Percentiles rank a stretch among this genome's conserved stretches.
Evolutionary conservation across 1,284 basidiomycete species (phyloP).

Genomic region (Gomphus sp.): DNA sequence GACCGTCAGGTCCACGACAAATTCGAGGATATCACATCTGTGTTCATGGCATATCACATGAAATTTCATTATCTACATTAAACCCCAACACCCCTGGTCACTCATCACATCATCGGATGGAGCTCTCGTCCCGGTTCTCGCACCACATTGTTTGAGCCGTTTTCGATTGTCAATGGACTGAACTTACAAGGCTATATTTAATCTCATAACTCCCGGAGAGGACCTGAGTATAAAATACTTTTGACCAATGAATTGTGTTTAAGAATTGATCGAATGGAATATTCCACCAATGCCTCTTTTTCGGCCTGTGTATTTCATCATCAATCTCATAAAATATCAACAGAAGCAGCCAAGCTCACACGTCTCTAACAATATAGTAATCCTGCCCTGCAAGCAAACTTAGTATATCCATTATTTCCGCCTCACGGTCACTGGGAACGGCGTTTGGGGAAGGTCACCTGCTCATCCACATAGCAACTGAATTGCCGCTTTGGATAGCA

Average conservation of each 20-base stretch:
- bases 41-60: too few relatives aligned
- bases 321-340: background rate
- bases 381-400: constrained; percentile 36
- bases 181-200: too few relatives aligned
- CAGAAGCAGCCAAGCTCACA: constrained; percentile 35
- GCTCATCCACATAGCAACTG: constrained; percentile 64
- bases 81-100: background rate
- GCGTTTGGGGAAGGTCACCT: constrained; percentile 54
- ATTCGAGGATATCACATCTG: too few relatives aligned
- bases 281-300: too few relatives aligned
- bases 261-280: too few relatives aligned
- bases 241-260: too few relatives aligned
- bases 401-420: constrained; percentile 42
- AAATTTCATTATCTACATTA: background rate
- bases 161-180: too few relatives aligned
- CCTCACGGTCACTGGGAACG: constrained; percentile 37
- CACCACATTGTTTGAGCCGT: too few relatives aligned
- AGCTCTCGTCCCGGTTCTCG: too few relatives aligned
- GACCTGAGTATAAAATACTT: too few relatives aligned
- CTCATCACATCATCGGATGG: too few relatives aligned
- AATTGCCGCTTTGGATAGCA: constrained; percentile 61
- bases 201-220: too few relatives aligned
- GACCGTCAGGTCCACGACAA: background rate
- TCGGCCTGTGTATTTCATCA: background rate
- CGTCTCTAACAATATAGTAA: constrained; percentile 57